Evolutionary conservation across 2,329 filamentous ascomycete species (phyloP), one percentile per base, ranked within the genome.

Genomic region (Endoconidiophora polonica): DNA sequence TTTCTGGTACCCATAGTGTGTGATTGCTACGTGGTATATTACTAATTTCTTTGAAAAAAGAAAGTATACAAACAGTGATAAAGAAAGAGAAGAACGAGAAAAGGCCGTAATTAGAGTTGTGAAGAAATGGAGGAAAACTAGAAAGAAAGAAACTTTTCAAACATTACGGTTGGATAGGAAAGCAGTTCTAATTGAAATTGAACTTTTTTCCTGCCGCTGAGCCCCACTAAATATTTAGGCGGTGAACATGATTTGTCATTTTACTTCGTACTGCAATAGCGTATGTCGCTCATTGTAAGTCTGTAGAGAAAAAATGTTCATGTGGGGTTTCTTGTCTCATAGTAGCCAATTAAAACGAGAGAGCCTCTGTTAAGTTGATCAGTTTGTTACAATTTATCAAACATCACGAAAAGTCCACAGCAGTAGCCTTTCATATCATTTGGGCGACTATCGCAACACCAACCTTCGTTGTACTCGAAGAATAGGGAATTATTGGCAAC

Each of bases 1-100:
- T 96, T 96, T 60, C 78, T 81, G 59, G 80, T 83, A 67, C 87
- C 87, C 87, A 94, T 94, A 52, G 57, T 61, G 56, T 54, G 9
- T 23, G 14, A 48, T 26, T 40, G 43, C 2, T 20, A 37, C 41
- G 52, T 7, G 5, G 9, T 33, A 33, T 33, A 33, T 33, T 33
- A 33, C 12, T 10, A 33, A 33, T 12, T 33, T 10, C 9, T 33
- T 43, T 52, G 48, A 46, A 42, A 52, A 51, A 57, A 50, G 36
- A 46, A 52, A 47, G 49, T 54, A 48, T 48, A 54, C 54, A 55
- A 52, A 56, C 52, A 39, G 41, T 38, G 18, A 46, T 14, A 44
- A 49, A 40, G 22, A 10, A 48, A 44, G 23, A 33, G 42, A 24
- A 20, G 22, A 37, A 48, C 40, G 48, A 46, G n/a, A 42, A 24